phyloP scores from a whole-genome alignment of 148 eudicot species.

The Vaccinium myrtillus region DNA sequence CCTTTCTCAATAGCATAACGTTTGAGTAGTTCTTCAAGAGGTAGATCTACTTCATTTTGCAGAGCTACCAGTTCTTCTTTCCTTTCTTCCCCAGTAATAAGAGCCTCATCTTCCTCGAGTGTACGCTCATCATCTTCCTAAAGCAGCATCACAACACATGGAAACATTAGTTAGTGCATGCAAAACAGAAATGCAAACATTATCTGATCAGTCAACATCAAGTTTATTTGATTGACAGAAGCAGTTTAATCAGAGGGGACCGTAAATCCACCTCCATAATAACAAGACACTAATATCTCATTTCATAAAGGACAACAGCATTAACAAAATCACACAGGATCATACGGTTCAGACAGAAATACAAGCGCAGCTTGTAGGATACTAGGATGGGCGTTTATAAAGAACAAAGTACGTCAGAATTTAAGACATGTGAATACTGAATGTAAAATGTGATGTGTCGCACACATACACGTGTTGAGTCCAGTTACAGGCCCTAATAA shows the following conservation, averaged over 20 bases:
- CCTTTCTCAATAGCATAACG: conserved; percentile 61
- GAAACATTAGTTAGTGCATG: conserved; percentile 17
- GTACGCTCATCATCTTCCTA: conserved; percentile 98
- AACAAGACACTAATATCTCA: not conserved
- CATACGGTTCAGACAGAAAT: not conserved
- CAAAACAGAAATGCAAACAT: not conserved
- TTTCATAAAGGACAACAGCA: not conserved
- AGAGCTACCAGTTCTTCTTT: conserved; percentile 82
- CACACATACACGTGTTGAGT: not conserved
- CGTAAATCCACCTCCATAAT: not conserved
- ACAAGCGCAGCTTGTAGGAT: not conserved
- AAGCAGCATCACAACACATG: conserved; percentile 32
- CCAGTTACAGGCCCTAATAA: conserved; percentile 2
- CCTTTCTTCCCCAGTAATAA: conserved; percentile 82
- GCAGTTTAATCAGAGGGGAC: not conserved
- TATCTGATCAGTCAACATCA: not conserved
- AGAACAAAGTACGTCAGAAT: not conserved
- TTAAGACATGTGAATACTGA: not conserved
- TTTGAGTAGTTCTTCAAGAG: conserved; percentile 81
- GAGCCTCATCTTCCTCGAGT: conserved; percentile 94
- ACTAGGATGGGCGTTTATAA: too few relatives aligned
- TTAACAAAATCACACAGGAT: not conserved
- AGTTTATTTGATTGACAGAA: not conserved
- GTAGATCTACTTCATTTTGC: conserved; percentile 78
- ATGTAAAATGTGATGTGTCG: not conserved